These are phyloP conservation scores for Didymellaceae sp. DNA, from an alignment of 2,329 filamentous ascomycete species.

Conservation along the genomic window DNA sequence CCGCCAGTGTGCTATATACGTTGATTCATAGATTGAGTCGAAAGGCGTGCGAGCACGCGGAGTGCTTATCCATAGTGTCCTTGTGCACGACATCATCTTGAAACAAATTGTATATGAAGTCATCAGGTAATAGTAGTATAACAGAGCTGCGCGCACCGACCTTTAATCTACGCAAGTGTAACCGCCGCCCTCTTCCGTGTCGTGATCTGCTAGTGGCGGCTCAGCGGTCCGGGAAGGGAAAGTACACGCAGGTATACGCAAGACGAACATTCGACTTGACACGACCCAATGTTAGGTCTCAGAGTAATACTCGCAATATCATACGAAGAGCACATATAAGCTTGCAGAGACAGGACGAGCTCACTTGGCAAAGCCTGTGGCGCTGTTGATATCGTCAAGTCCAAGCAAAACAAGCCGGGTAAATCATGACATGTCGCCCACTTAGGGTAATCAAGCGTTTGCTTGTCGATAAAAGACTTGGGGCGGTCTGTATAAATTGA, in stretches of 20 bases:
- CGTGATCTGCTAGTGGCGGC: conserved; percentile 39
- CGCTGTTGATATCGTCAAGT: conserved; percentile 6
- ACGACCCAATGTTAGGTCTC: background rate
- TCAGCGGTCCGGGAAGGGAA: conserved; percentile 36
- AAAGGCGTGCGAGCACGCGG: conserved; percentile 15
- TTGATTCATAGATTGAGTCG: background rate
- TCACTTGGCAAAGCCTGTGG: background rate
- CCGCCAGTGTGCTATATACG: conserved; percentile 29
- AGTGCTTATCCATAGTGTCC: conserved; percentile 8
- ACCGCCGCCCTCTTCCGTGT: conserved; percentile 30
- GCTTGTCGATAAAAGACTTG: background rate
- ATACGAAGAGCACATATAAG: too few relatives aligned
- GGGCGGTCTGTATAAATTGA: too few relatives aligned
- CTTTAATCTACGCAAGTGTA: conserved; percentile 47
- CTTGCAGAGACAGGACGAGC: too few relatives aligned
- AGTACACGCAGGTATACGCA: too few relatives aligned
- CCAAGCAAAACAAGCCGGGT: conserved; percentile 19
- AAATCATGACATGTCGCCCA: conserved; percentile 9
- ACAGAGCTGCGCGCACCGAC: conserved; percentile 28
- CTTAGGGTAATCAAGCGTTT: background rate
- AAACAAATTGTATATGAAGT: conserved; percentile 28
- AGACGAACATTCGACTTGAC: too few relatives aligned
- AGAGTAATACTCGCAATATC: background rate
- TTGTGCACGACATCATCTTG: conserved; percentile 21
- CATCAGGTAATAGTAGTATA: conserved; percentile 9